phyloP scores from a whole-genome alignment of 495 filamentous ascomycete species.

The Xylaria scruposa region DNA sequence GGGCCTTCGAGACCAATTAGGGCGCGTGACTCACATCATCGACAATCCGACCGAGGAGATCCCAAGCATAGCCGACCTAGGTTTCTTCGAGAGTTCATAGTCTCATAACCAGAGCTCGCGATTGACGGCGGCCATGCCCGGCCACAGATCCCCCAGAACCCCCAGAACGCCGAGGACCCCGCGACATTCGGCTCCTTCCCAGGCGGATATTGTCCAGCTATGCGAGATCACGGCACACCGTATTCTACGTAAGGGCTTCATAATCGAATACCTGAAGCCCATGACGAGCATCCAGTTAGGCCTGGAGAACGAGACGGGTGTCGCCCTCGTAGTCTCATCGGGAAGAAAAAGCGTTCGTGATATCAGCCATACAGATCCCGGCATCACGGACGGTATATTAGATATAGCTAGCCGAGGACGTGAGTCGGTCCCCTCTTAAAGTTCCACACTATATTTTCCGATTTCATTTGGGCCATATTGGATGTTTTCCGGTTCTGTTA shows the following conservation, averaged over 20 bases:
- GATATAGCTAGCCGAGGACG: conserved; percentile 21
- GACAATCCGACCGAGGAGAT: background rate
- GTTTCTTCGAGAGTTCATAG: background rate
- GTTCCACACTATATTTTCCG: background rate
- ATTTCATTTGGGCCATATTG: background rate
- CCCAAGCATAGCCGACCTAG: background rate
- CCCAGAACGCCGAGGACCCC: background rate
- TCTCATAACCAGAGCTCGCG: background rate
- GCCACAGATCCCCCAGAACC: background rate
- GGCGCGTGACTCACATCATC: background rate
- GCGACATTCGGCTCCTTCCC: background rate
- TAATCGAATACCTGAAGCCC: conserved; percentile 14
- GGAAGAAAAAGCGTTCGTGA: conserved; percentile 1
- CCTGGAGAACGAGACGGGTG: conserved; percentile 17
- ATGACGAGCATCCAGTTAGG: conserved; percentile 22
- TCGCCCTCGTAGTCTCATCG: conserved; percentile 23
- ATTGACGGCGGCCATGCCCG: background rate
- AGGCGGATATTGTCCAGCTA: conserved; percentile 1
- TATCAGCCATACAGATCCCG: conserved; percentile 11
- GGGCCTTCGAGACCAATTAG: background rate
- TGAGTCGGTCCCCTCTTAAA: background rate
- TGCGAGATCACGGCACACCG: conserved; percentile 26
- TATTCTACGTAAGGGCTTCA: conserved; percentile 26
- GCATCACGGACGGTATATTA: conserved; percentile 19
- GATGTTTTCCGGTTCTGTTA: background rate